These are phyloP conservation scores for Neobulgaria alba DNA, from an alignment of 2,329 filamentous ascomycete species.

Conservation along the genomic window DNA sequence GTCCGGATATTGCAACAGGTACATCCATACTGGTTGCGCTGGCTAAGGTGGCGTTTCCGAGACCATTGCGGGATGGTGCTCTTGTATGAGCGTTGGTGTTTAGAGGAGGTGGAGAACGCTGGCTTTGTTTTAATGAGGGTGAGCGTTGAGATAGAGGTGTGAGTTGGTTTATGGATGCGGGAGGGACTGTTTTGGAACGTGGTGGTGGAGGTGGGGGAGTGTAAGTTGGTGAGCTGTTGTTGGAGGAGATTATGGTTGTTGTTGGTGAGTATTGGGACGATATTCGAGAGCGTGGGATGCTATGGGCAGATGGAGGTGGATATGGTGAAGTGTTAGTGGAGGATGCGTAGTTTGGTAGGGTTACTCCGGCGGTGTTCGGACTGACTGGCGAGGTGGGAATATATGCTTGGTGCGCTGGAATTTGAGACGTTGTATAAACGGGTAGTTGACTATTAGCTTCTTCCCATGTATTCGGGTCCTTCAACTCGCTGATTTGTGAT, in stretches of 20 bases:
- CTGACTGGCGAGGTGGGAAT: conserved; percentile 9
- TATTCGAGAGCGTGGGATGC: background rate
- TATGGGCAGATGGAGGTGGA: background rate
- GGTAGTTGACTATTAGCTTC: conserved; percentile 3
- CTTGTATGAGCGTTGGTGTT: too few relatives aligned
- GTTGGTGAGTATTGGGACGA: background rate
- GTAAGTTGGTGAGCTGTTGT: background rate
- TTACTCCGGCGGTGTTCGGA: background rate
- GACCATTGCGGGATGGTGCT: background rate
- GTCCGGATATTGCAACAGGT: conserved; percentile 5
- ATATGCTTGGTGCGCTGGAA: conserved; percentile 19
- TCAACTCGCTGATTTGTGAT: background rate
- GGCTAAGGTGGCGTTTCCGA: conserved; percentile 3
- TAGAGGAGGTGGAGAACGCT: too few relatives aligned
- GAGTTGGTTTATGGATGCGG: background rate
- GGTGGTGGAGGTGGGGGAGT: background rate
- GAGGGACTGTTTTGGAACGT: background rate
- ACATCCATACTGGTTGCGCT: conserved; percentile 4
- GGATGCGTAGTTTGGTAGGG: background rate
- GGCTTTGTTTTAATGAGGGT: too few relatives aligned
- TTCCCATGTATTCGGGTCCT: background rate
- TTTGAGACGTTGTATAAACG: conserved; percentile 1
- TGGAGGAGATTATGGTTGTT: background rate
- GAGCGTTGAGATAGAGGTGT: background rate
- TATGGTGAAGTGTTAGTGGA: background rate